Evolutionary conservation across 176 grass and related monocot genomes (phyloP).

Genomic region (Otatea glauca): DNA sequence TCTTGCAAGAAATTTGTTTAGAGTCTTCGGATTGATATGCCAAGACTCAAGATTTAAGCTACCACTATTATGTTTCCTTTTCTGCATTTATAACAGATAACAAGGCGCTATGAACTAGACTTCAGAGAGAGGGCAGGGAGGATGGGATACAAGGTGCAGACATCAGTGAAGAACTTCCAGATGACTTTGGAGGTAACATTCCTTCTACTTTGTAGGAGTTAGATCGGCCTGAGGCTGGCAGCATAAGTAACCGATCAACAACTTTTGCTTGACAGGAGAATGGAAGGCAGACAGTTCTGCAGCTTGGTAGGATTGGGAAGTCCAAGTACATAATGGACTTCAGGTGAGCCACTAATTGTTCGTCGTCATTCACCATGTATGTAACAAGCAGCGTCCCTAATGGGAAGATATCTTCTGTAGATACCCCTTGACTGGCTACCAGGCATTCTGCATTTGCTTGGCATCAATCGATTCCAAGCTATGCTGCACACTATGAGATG

Average conservation of each 20-base stretch:
- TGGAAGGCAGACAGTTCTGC: slow-evolving; percentile 79
- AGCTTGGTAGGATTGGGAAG: slow-evolving; percentile 78
- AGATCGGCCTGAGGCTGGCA: background rate
- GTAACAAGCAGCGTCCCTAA: background rate
- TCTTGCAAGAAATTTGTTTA: background rate
- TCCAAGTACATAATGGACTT: slow-evolving; percentile 93
- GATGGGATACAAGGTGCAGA: slow-evolving; percentile 80
- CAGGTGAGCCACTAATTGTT: slow-evolving; percentile 49
- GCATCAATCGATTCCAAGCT: slow-evolving; percentile 89
- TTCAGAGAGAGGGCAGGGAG: slow-evolving; percentile 90
- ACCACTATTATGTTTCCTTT: background rate
- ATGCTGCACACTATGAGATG: slow-evolving; percentile 71
- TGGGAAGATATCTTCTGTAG: slow-evolving; percentile 31
- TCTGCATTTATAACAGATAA: slow-evolving; percentile 47
- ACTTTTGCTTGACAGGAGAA: slow-evolving; percentile 55
- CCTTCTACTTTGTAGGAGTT: background rate
- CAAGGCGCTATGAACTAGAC: slow-evolving; percentile 83
- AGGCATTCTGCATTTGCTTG: slow-evolving; percentile 94
- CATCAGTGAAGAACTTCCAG: slow-evolving; percentile 97
- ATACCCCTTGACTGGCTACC: slow-evolving; percentile 88
- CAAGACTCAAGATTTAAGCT: background rate
- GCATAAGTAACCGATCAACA: background rate
- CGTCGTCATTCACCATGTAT: too few relatives aligned
- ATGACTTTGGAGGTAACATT: slow-evolving; percentile 71
- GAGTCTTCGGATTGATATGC: background rate